Conservation (phyloP, 768 basidiomycete species). For the Jaapia argillacea region DNA sequence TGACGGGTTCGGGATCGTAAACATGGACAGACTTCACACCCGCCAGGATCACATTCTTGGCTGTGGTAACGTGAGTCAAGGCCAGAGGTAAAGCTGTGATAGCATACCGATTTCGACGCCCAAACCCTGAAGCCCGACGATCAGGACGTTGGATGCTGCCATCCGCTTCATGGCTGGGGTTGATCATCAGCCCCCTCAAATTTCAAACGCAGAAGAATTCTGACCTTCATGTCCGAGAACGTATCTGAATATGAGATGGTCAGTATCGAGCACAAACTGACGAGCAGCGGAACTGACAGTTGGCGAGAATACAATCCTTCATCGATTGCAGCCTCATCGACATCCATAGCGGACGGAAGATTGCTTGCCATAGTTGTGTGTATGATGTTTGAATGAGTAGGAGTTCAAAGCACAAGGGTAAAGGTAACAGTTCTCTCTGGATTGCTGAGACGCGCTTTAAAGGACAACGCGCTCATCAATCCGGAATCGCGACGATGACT, state of each 20-base stretch:
- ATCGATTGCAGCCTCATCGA: conserved; percentile 83
- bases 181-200: conserved; percentile 10
- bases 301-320: conserved; percentile 92
- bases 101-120: conserved; percentile 86
- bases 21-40: conserved; percentile 97
- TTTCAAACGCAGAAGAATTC: conserved; percentile 3
- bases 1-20: conserved; percentile 85
- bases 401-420: no score
- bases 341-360: conserved; percentile 55
- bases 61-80: conserved; percentile 33
- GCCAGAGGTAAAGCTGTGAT: no score
- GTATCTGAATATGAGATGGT: conserved; percentile 38
- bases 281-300: conserved; percentile 46
- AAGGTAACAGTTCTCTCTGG: no score
- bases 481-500: no score
- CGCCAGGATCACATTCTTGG: conserved; percentile 91
- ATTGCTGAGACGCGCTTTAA: no score
- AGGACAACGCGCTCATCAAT: no score
- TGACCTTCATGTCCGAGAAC: conserved; percentile 95
- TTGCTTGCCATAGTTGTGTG: conserved; percentile 26
- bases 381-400: no score
- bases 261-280: conserved; percentile 3
- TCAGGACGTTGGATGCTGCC: conserved; percentile 91
- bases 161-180: conserved; percentile 95
- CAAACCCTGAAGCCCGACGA: conserved; percentile 85